These are phyloP conservation scores for Aspergillus cristatus DNA, from an alignment of 495 filamentous ascomycete genomes.

Conservation along the genomic window DNA sequence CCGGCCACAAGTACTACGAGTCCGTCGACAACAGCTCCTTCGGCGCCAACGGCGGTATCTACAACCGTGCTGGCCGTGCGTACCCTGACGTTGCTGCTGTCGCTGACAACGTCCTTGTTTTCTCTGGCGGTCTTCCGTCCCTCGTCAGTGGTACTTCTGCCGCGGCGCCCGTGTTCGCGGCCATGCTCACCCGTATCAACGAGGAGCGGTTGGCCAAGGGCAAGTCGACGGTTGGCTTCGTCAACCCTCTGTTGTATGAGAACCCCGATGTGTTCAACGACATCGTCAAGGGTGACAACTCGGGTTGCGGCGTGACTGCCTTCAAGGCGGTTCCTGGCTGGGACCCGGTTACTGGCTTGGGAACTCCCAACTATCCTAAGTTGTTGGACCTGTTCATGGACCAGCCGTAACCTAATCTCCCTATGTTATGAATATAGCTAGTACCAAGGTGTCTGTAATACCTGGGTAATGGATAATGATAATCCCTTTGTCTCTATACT, in stretches of 20 bases:
- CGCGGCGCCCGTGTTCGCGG: constrained; percentile 47
- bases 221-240: constrained; percentile 49
- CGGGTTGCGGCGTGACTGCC: constrained; percentile 46
- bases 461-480: not conserved
- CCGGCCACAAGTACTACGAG: constrained; percentile 32
- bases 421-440: no score
- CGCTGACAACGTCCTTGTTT: constrained; percentile 48
- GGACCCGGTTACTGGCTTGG: constrained; percentile 58
- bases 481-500: not conserved
- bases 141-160: constrained; percentile 48
- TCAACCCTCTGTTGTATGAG: constrained; percentile 53
- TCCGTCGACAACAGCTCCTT: constrained; percentile 29
- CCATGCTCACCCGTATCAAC: constrained; percentile 53
- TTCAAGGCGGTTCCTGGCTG: constrained; percentile 46
- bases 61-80: constrained; percentile 50
- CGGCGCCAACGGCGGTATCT: constrained; percentile 41
- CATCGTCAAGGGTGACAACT: constrained; percentile 50
- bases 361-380: constrained; percentile 46
- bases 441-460: no score
- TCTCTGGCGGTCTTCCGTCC: constrained; percentile 26
- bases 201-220: constrained; percentile 48
- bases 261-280: constrained; percentile 55
- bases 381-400: constrained; percentile 38
- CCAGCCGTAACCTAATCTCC: not conserved
- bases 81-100: constrained; percentile 59